phyloP scores from a whole-genome alignment of 129 eudicot genomes.

The Scalesia atractyloides region DNA sequence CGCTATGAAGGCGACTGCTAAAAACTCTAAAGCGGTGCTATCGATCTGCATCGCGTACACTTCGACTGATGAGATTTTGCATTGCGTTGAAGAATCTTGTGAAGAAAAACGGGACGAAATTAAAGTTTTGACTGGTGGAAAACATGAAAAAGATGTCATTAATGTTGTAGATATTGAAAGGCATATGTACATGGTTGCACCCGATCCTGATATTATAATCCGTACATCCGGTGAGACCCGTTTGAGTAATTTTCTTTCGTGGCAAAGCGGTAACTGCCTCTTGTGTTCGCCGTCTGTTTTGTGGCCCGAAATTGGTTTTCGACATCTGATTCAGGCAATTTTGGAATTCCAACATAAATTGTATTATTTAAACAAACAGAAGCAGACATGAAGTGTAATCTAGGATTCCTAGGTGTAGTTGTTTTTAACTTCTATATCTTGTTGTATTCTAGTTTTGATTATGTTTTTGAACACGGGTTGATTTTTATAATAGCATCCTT shows the following conservation, averaged over 20 bases:
- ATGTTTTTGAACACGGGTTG: constrained; percentile 13
- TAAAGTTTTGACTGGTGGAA: constrained; percentile 10
- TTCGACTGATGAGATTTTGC: constrained; percentile 60
- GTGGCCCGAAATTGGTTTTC: constrained; percentile 80
- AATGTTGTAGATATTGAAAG: constrained; percentile 41
- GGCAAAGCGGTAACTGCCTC: constrained; percentile 60
- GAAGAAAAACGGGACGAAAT: constrained; percentile 30
- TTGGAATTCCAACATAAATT: constrained; percentile 59
- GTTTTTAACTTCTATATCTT: constrained; percentile 12
- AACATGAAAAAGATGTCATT: constrained; percentile 19
- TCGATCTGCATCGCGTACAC: constrained; percentile 57
- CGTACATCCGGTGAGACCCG: constrained; percentile 83
- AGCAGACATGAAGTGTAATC: constrained; percentile 28
- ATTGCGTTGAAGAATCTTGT: constrained; percentile 49
- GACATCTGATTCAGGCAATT: constrained; percentile 64
- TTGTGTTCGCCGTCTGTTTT: constrained; percentile 59
- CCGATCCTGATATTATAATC: constrained; percentile 60
- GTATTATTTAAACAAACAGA: constrained; percentile 52
- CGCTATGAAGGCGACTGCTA: constrained; percentile 53
- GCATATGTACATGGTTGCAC: constrained; percentile 56
- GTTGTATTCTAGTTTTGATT: constrained; percentile 26
- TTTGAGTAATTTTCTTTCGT: constrained; percentile 73
- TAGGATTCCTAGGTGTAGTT: constrained; percentile 6
- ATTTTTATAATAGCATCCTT: background rate
- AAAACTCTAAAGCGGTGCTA: constrained; percentile 44